Base-by-base conservation (phyloP, 2,329 filamentous ascomycete genomes). In the Didymella sp. region DNA sequence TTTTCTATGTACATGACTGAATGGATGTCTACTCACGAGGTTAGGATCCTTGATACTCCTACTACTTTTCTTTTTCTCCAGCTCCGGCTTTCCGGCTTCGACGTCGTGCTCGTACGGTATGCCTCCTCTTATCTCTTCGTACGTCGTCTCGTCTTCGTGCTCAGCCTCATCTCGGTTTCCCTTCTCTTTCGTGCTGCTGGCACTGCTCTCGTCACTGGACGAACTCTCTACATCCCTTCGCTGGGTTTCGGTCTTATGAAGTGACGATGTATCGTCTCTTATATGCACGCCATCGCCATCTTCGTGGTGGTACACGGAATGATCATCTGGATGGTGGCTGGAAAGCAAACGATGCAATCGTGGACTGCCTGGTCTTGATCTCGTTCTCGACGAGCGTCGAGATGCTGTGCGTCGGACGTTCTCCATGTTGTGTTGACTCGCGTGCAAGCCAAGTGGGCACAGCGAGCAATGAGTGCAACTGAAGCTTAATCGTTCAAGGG, bases 251-350 rank as follows among this genome's bases (percentile, higher is more conserved):
- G 68, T 69, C 31, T 67, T 64, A 42, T 69, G 61, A 2, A 69
- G 27, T 8, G 70, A 72, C 11, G 37, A 43, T 13, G 64, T 51
- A 42, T 69, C 63, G 24, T 28, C 27, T n/a, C 69, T 48, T 8
- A 73, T 56, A 55, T 68, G 60, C 12, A 63, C 28, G 1, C 64
- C 66, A 38, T 73, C 68, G 6, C 67, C 70, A 33, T 70, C 66
- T 44, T 73, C 68, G 47, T 71, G 69, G 48, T 76, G 68, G 33
- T 75, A 74, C 1, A 74, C 69, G 7, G 69, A 74, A 33, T 72
- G 67, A 59, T 76, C 72, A 56, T 76, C 72, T 12, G 72, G 66
- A 22, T 73, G 70, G 44, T 73, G 67, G 11, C 51, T 65, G 3
- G 73, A 74, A 13, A 71, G 63, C 2, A 72, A 42, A 4, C 70